Evolutionary conservation across 2,329 filamentous ascomycete genomes (phyloP), one percentile per base, ranked within the genome.

Genomic region (Neofusicoccum parvum): DNA sequence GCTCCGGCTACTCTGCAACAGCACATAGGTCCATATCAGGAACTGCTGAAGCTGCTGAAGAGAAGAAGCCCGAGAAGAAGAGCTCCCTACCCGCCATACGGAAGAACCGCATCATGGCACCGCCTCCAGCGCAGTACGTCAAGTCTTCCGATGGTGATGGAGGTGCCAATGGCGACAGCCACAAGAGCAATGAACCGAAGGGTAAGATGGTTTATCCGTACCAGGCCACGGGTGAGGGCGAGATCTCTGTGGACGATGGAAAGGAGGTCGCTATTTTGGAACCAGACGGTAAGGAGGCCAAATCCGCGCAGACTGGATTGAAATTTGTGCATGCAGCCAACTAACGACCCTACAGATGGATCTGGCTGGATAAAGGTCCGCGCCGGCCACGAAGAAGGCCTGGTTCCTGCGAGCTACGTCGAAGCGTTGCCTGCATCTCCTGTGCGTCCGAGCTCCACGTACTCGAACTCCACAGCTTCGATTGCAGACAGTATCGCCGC

Each of bases 191-290:
- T 65, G 87, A 90, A 72, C 88, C 88, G 69, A 90, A 85, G 75
- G 94, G 91, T 54, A 96, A 90, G 78, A 96, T 98, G 94, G 71
- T 97, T 0, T 99, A 97, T 74, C 72, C 86, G 0, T 99, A 97
- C 72, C 90, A 96, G 68, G 91, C 90, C 9, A 90, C 84, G 62
- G 90, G 90, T 1, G 88, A 91, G 0, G 94, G 92, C 6, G 95
- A 99, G 76, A 79, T 98, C 14, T 89, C 87, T 0, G 88, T 97
- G 0, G 80, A 87, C 4, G 94, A 96, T 70, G 93, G 67, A 12
- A 86, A 88, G 63, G 90, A 96, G 9, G 85, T 99, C 36, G 81
- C 82, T 0, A 85, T 98, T 50, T 72, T 97, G 4, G 94, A 97
- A 75, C 87, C 92, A 17, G 96, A 99, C 80, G 92, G 93, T 96